Percentiles rank a stretch among this genome's conserved stretches.
These are phyloP conservation scores for Rostrohypoxylon terebratum DNA, from an alignment of 495 filamentous ascomycete genomes.

Conservation along the genomic window DNA sequence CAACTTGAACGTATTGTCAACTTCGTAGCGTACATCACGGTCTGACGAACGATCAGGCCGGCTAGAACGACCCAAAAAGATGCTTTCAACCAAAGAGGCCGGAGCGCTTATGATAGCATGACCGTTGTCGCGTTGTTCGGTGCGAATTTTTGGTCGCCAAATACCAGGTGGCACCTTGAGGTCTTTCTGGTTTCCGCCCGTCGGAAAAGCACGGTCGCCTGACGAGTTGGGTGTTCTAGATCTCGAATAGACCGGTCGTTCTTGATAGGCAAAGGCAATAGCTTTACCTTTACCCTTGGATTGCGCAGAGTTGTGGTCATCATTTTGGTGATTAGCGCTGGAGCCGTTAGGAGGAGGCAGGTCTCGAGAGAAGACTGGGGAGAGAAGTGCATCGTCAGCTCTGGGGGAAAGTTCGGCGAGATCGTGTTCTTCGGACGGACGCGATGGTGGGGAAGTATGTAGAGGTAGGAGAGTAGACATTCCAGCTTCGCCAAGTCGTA, in stretches of 20 bases:
- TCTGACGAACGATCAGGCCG: constrained; percentile 36
- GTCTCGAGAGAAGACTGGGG: constrained; percentile 14
- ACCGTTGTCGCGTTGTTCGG: constrained; percentile 25
- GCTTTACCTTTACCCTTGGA: constrained; percentile 42
- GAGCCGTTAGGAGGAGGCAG: not conserved
- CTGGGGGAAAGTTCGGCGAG: constrained; percentile 57
- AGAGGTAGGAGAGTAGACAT: constrained; percentile 45
- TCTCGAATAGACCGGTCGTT: constrained; percentile 23
- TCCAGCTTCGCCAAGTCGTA: constrained; percentile 39
- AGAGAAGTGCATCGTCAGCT: constrained; percentile 53
- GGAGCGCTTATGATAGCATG: constrained; percentile 15
- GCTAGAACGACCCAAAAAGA: constrained; percentile 41
- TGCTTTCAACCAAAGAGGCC: constrained; percentile 45
- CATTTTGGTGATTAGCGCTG: not conserved
- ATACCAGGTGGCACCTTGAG: constrained; percentile 31
- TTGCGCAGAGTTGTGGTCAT: constrained; percentile 5
- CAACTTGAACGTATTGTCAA: constrained; percentile 50
- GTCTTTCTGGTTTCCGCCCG: constrained; percentile 6
- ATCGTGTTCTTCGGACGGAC: constrained; percentile 52
- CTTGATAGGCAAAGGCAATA: constrained; percentile 43
- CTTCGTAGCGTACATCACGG: constrained; percentile 23
- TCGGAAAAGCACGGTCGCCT: constrained; percentile 7
- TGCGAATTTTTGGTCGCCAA: constrained; percentile 40
- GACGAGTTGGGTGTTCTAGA: constrained; percentile 14
- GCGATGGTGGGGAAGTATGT: constrained; percentile 37